Conservation (phyloP, 2,329 filamentous ascomycete genomes). For the Hymenoscyphus occultus region DNA sequence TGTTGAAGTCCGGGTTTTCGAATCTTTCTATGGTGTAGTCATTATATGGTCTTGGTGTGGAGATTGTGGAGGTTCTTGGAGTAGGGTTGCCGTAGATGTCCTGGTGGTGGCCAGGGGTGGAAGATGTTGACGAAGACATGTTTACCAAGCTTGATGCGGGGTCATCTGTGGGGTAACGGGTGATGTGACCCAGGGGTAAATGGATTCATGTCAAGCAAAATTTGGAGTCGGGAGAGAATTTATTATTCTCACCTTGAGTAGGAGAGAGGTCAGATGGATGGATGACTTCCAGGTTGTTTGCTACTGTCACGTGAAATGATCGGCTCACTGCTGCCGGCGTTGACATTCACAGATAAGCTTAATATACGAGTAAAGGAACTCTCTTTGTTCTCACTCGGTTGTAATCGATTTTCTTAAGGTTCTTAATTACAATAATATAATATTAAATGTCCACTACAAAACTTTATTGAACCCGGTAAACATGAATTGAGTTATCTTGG, state of each 20-base stretch:
- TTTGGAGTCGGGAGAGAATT: not conserved
- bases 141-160: not conserved
- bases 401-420: no score
- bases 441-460: no score
- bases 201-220: not conserved
- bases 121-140: slow-evolving; percentile 1
- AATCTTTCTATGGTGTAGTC: slow-evolving; percentile 15
- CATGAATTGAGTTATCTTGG: no score
- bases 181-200: not conserved
- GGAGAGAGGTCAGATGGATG: not conserved
- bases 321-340: not conserved
- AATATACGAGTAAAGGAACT: no score
- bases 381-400: no score
- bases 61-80: not conserved
- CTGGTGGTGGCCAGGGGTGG: not conserved
- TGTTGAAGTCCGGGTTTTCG: slow-evolving; percentile 24
- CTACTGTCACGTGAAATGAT: not conserved
- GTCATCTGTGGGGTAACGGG: not conserved
- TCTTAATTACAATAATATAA: no score
- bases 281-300: not conserved
- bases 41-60: slow-evolving; percentile 8
- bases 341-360: not conserved
- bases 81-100: slow-evolving; percentile 2
- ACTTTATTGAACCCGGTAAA: no score
- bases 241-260: no score